A percentile compares a stretch with the other conserved stretches of the same genome.
phyloP scores from a whole-genome alignment of 805 yeast genomes.

The Starmerella apis region DNA sequence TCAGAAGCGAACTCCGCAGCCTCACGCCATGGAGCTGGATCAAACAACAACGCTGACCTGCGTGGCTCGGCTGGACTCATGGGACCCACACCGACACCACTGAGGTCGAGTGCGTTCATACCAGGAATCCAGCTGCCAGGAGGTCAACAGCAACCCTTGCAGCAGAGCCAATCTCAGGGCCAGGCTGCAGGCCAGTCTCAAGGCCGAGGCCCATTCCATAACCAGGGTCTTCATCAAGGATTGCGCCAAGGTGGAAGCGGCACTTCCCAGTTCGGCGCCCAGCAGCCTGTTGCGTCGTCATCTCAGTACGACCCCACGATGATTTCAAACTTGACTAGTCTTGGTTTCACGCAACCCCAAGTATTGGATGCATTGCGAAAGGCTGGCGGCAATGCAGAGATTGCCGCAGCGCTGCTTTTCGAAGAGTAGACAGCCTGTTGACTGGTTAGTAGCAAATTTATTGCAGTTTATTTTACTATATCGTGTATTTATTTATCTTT shows the following conservation, averaged over 20 bases:
- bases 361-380: constrained; percentile 54
- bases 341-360: constrained; percentile 63
- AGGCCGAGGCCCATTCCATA: too few species aligned
- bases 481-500: not conserved
- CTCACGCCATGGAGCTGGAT: too few species aligned
- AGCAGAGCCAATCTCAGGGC: not conserved
- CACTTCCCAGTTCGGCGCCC: not conserved
- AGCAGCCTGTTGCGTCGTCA: not conserved
- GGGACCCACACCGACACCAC: not conserved
- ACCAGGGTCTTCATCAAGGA: too few species aligned
- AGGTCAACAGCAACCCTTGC: not conserved
- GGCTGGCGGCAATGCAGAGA: constrained; percentile 68
- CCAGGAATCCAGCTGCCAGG: not conserved
- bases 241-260: too few species aligned
- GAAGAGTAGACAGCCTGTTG: constrained; percentile 19
- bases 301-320: constrained; percentile 10
- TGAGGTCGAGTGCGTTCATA: not conserved
- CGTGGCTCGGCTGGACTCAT: not conserved
- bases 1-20: not conserved
- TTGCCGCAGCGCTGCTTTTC: constrained; percentile 75
- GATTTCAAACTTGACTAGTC: constrained; percentile 42
- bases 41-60: too few species aligned
- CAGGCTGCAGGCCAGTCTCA: too few species aligned
- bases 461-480: too few species aligned
- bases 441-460: too few species aligned